A percentile compares a stretch with the other conserved stretches of the same genome.
phyloP scores from a whole-genome alignment of 805 yeast genomes.

The Cyberlindnera japonica region DNA sequence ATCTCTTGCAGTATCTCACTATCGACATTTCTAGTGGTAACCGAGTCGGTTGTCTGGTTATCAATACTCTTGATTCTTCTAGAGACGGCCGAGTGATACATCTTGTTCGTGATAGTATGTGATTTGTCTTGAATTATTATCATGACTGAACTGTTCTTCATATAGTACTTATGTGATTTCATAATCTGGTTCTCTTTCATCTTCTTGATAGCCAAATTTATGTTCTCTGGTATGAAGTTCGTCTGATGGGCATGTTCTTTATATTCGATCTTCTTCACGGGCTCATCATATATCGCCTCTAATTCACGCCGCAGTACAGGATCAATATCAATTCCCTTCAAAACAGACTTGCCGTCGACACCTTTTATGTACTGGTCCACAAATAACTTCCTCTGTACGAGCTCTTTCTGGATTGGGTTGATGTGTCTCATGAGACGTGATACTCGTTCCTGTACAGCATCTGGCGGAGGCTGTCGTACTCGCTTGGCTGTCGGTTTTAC shows the following conservation, averaged over 20 bases:
- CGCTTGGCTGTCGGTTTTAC: background rate
- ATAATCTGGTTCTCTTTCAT: constrained; percentile 7
- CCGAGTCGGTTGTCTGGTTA: constrained; percentile 1
- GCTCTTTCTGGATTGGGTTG: constrained; percentile 15
- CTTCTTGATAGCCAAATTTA: constrained; percentile 8
- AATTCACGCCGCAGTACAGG: constrained; percentile 14
- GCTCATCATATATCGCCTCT: constrained; percentile 7
- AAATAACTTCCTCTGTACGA: constrained; percentile 14
- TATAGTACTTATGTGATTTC: constrained; percentile 4
- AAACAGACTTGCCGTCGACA: background rate
- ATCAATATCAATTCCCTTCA: constrained; percentile 10
- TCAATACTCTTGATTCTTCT: constrained; percentile 6
- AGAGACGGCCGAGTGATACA: constrained; percentile 8
- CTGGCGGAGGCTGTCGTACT: background rate
- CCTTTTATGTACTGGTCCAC: constrained; percentile 16
- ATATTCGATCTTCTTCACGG: constrained; percentile 6
- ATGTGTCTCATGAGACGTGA: constrained; percentile 7
- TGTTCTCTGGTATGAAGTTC: constrained; percentile 5
- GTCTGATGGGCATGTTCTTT: constrained; percentile 3
- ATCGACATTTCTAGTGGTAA: constrained; percentile 10
- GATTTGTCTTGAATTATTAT: constrained; percentile 12
- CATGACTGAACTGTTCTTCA: constrained; percentile 7
- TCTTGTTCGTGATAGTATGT: constrained; percentile 11
- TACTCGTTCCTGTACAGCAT: background rate
- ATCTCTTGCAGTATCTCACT: constrained; percentile 2